phyloP scores from a whole-genome alignment of 2,329 filamentous ascomycete genomes.

The Verticillium longisporum region DNA sequence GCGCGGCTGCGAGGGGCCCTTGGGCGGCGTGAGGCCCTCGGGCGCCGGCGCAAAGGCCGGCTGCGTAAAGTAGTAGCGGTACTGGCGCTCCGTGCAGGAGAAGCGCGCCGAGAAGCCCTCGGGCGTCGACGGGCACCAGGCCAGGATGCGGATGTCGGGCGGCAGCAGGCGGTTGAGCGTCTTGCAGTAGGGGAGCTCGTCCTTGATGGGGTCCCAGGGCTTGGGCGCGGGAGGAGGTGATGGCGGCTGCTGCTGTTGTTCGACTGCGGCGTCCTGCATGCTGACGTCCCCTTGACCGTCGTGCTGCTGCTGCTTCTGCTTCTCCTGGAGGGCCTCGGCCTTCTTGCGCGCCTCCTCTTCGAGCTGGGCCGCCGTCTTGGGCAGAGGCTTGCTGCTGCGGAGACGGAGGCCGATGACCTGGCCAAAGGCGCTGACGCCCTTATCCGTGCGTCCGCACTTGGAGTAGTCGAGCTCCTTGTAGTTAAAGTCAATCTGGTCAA shows the following conservation, averaged over 20 bases:
- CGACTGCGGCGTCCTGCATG: background rate
- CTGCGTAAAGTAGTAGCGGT: constrained; percentile 97
- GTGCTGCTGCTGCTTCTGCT: constrained; percentile 10
- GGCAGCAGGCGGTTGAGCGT: constrained; percentile 84
- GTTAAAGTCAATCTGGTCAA: constrained; percentile 60
- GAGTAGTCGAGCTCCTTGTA: constrained; percentile 69
- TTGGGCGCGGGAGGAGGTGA: constrained; percentile 12
- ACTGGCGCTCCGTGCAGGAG: constrained; percentile 83
- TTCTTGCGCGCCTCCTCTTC: constrained; percentile 76
- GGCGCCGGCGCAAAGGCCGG: constrained; percentile 72
- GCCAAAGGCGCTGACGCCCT: constrained; percentile 91
- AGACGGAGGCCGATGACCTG: constrained; percentile 85
- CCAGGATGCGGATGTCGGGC: constrained; percentile 80
- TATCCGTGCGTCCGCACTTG: constrained; percentile 90
- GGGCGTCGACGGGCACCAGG: constrained; percentile 84
- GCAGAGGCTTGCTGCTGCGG: constrained; percentile 66
- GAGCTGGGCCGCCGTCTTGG: constrained; percentile 56
- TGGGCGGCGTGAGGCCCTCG: constrained; percentile 32
- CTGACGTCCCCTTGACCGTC: constrained; percentile 5
- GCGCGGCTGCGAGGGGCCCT: background rate
- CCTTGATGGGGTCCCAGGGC: constrained; percentile 59
- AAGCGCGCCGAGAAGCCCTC: constrained; percentile 82
- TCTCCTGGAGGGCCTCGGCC: constrained; percentile 14
- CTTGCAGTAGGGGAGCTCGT: constrained; percentile 79
- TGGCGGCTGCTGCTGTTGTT: background rate